A percentile compares a stretch with the other conserved stretches of the same genome.
These are phyloP conservation scores for Akanthomyces lecanii DNA, from an alignment of 2,329 filamentous ascomycete genomes.

Conservation along the genomic window DNA sequence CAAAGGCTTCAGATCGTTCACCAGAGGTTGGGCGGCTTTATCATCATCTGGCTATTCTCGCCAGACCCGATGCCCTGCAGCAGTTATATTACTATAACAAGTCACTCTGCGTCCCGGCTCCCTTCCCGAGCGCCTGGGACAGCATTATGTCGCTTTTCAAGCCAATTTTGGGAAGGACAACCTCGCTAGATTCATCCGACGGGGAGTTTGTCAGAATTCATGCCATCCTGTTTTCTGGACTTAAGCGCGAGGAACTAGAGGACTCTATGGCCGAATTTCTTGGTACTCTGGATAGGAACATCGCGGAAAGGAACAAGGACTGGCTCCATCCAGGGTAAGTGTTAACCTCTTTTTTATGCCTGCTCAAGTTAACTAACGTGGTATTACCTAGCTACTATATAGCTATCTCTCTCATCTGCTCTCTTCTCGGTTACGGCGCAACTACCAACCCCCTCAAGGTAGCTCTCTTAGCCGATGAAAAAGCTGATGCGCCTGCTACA, in stretches of 20 bases:
- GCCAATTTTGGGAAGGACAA: slow-evolving; percentile 43
- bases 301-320: slow-evolving; percentile 45
- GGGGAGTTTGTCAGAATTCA: slow-evolving; percentile 60
- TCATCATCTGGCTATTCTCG: slow-evolving; percentile 80
- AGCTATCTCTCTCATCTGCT: slow-evolving; percentile 32
- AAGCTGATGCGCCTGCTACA: slow-evolving; percentile 22
- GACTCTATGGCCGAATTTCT: slow-evolving; percentile 47
- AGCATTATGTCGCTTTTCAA: slow-evolving; percentile 68
- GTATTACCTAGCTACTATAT: neutral
- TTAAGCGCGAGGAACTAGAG: slow-evolving; percentile 43
- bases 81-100: slow-evolving; percentile 72
- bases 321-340: slow-evolving; percentile 48
- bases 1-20: slow-evolving; percentile 70
- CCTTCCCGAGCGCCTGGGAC: slow-evolving; percentile 64
- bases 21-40: slow-evolving; percentile 76
- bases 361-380: neutral
- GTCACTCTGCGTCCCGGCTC: slow-evolving; percentile 62
- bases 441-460: slow-evolving; percentile 42
- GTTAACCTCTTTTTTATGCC: neutral
- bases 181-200: slow-evolving; percentile 43
- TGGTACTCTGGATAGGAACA: slow-evolving; percentile 50
- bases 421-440: slow-evolving; percentile 31
- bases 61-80: slow-evolving; percentile 63
- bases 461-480: slow-evolving; percentile 21
- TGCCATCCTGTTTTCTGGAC: slow-evolving; percentile 57